Evolutionary conservation across 352 stramenopile species (phyloP).

Genomic region (Phytopythium helicoides): DNA sequence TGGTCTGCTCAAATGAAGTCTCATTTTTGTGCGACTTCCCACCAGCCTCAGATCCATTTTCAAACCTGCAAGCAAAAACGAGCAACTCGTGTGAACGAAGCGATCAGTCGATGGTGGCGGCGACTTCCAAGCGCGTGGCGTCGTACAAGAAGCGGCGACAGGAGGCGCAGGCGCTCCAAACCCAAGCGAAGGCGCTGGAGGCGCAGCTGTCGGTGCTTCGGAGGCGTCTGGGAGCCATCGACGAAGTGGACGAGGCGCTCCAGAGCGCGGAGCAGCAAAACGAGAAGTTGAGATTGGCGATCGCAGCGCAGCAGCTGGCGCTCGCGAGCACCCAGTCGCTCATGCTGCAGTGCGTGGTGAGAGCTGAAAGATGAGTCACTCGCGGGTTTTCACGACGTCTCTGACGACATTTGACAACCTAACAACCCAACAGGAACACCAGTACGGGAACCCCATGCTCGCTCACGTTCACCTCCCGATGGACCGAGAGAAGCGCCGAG

Average conservation of each 20-base stretch:
- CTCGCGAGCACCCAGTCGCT: slow-evolving; percentile 31
- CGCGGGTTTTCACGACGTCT: too few relatives aligned
- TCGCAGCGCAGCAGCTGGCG: slow-evolving; percentile 31
- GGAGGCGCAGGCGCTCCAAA: slow-evolving; percentile 24
- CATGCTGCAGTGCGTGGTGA: slow-evolving; percentile 21
- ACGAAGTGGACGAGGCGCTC: slow-evolving; percentile 11
- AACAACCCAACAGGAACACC: slow-evolving; percentile 18
- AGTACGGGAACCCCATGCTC: slow-evolving; percentile 11
- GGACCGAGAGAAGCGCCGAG: slow-evolving; percentile 17
- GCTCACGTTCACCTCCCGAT: slow-evolving; percentile 12
- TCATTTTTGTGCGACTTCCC: too few relatives aligned
- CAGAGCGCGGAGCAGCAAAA: slow-evolving; percentile 19
- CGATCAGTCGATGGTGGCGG: too few relatives aligned
- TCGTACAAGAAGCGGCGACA: slow-evolving; percentile 24
- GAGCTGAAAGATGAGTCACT: background rate
- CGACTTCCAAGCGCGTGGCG: slow-evolving; percentile 13
- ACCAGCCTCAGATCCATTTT: too few relatives aligned
- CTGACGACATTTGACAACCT: background rate
- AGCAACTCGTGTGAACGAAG: too few relatives aligned
- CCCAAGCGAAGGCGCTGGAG: slow-evolving; percentile 16
- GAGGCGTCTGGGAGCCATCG: slow-evolving; percentile 3
- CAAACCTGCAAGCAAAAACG: too few relatives aligned
- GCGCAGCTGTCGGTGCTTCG: slow-evolving; percentile 17
- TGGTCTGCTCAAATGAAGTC: too few relatives aligned
- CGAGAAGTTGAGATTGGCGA: slow-evolving; percentile 18